Evolutionary conservation across 345 rosid genomes (phyloP).

Genomic region (Zanthoxylum bungeanum): DNA sequence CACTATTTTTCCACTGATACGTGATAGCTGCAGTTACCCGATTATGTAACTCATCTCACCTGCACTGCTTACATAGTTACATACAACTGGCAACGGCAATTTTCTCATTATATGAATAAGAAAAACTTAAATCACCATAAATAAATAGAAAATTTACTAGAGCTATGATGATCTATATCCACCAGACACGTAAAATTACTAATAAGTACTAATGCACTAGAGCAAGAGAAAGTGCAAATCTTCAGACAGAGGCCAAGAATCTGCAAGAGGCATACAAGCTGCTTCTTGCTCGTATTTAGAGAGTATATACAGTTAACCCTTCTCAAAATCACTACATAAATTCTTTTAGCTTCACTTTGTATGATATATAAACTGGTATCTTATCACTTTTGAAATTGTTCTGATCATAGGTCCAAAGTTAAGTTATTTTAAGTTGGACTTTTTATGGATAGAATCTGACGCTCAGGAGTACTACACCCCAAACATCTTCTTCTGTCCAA

Average conservation of each 20-base stretch:
- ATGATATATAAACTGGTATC: background rate
- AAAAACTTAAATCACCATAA: background rate
- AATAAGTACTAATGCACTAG: constrained; percentile 3
- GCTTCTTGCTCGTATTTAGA: background rate
- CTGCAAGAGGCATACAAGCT: background rate
- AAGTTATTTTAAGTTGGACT: constrained; percentile 1
- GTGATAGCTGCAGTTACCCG: constrained; percentile 1
- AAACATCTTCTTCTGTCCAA: too few species aligned
- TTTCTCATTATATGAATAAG: background rate
- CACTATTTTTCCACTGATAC: background rate
- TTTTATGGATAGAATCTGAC: too few species aligned
- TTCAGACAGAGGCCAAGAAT: constrained; percentile 1
- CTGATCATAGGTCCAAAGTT: background rate
- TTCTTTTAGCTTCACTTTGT: background rate
- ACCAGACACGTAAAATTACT: background rate
- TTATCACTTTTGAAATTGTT: constrained; percentile 3
- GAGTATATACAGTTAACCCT: background rate
- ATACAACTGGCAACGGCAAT: background rate
- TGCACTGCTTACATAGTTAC: background rate
- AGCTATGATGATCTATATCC: background rate
- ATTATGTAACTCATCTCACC: background rate
- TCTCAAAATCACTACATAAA: background rate
- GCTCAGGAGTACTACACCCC: too few species aligned
- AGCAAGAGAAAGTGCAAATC: background rate
- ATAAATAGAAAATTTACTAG: background rate